These are phyloP conservation scores for Brassica cretica DNA, from an alignment of 345 rosid species.

Conservation along the genomic window DNA sequence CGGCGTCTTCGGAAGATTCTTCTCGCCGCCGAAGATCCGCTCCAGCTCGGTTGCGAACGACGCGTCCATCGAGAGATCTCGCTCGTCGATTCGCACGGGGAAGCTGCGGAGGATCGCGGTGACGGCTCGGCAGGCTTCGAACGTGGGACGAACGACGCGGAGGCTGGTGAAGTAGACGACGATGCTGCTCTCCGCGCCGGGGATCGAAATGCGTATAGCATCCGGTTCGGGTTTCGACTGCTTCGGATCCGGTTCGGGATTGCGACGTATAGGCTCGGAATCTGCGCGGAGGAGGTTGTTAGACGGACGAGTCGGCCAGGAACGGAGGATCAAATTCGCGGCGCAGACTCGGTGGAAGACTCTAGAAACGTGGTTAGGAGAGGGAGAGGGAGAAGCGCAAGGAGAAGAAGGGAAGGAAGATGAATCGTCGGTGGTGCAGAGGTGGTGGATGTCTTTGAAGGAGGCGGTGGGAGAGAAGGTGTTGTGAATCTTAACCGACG, in stretches of 20 bases:
- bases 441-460: slow-evolving; percentile 70
- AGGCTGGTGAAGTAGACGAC: slow-evolving; percentile 85
- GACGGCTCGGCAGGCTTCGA: slow-evolving; percentile 69
- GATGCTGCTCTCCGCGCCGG: slow-evolving; percentile 58
- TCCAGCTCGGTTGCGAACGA: slow-evolving; percentile 58
- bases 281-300: slow-evolving; percentile 26
- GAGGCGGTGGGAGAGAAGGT: slow-evolving; percentile 43
- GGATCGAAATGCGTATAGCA: slow-evolving; percentile 35
- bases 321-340: slow-evolving; percentile 52
- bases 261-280: slow-evolving; percentile 11
- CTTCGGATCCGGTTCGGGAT: slow-evolving; percentile 19
- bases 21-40: slow-evolving; percentile 32
- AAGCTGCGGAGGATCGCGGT: slow-evolving; percentile 65
- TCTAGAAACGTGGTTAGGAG: slow-evolving; percentile 37
- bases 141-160: slow-evolving; percentile 76
- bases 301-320: slow-evolving; percentile 43
- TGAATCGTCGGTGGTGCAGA: slow-evolving; percentile 48
- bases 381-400: slow-evolving; percentile 6
- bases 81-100: slow-evolving; percentile 71
- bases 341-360: slow-evolving; percentile 64
- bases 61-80: slow-evolving; percentile 86
- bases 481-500: slow-evolving; percentile 55
- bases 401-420: slow-evolving; percentile 34
- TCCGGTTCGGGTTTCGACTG: slow-evolving; percentile 29
- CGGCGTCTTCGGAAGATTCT: slow-evolving; percentile 31